A percentile compares a stretch with the other conserved stretches of the same genome.
phyloP scores from a whole-genome alignment of 495 filamentous ascomycete species.

The Pyrenula massariospora region DNA sequence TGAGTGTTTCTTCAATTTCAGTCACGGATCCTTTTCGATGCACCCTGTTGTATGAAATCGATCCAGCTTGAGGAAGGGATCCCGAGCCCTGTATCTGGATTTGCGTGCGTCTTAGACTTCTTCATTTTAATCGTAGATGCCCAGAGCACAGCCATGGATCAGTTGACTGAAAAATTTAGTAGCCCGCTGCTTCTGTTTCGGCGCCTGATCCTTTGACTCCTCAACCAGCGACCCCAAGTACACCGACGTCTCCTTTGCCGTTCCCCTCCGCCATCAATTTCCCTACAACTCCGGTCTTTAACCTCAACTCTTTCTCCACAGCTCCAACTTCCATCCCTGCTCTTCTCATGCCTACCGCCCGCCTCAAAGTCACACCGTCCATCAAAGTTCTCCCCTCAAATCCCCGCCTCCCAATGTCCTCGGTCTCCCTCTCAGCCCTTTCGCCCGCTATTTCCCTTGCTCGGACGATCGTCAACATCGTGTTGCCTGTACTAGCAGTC shows the following conservation, averaged over 20 bases:
- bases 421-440: conserved; percentile 39
- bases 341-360: conserved; percentile 50
- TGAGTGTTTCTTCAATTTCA: no score
- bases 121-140: no score
- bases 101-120: no score
- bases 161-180: no score
- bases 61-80: no score
- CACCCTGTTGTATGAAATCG: no score
- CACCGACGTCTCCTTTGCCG: conserved; percentile 27
- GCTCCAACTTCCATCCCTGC: conserved; percentile 32
- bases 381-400: conserved; percentile 39
- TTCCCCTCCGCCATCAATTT: conserved; percentile 37
- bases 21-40: no score
- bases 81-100: no score
- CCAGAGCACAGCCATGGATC: no score
- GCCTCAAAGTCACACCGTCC: conserved; percentile 48
- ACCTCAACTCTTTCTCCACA: conserved; percentile 48
- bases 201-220: no score
- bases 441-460: conserved; percentile 30
- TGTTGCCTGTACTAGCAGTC: conserved; percentile 22
- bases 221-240: no score
- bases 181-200: no score
- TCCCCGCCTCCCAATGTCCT: conserved; percentile 27
- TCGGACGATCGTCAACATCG: conserved; percentile 38
- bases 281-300: conserved; percentile 45